Conservation (phyloP, 495 filamentous ascomycete species). For the Patellaria atrata region DNA sequence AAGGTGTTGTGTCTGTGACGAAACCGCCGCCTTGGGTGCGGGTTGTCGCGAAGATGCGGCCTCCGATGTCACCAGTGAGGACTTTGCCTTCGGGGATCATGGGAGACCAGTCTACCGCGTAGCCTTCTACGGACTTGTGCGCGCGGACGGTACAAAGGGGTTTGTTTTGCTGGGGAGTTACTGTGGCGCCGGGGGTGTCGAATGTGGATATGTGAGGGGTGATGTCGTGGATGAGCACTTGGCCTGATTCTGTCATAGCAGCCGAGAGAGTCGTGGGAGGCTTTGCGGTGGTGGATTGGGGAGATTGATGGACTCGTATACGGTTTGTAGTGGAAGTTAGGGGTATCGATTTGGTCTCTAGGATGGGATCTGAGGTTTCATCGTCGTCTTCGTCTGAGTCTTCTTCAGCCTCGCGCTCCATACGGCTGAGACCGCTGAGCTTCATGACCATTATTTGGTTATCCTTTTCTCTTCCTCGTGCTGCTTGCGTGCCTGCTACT, state of each 20-base stretch:
- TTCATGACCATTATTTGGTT: slow-evolving; percentile 94
- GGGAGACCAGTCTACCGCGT: slow-evolving; percentile 88
- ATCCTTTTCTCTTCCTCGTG: slow-evolving; percentile 54
- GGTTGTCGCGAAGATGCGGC: slow-evolving; percentile 74
- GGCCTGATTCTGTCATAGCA: slow-evolving; percentile 74
- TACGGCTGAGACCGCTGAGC: slow-evolving; percentile 75
- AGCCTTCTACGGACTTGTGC: slow-evolving; percentile 77
- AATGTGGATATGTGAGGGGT: slow-evolving; percentile 75
- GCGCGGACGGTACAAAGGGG: slow-evolving; percentile 73
- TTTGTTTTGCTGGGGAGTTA: slow-evolving; percentile 70
- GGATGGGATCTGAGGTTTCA: slow-evolving; percentile 69
- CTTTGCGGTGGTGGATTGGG: slow-evolving; percentile 49
- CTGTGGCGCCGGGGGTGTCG: slow-evolving; percentile 67
- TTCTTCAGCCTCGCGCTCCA: slow-evolving; percentile 61
- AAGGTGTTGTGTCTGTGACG: slow-evolving; percentile 66
- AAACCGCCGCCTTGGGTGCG: slow-evolving; percentile 75
- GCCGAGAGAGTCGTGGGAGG: slow-evolving; percentile 73
- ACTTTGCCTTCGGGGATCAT: slow-evolving; percentile 64
- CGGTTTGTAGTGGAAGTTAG: slow-evolving; percentile 80
- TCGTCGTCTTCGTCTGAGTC: slow-evolving; percentile 63
- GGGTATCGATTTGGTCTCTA: slow-evolving; percentile 81
- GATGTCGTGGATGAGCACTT: slow-evolving; percentile 87
- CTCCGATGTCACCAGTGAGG: slow-evolving; percentile 80
- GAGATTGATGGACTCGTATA: slow-evolving; percentile 67
- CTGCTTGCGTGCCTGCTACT: slow-evolving; percentile 86